Conservation (phyloP, 2,329 filamentous ascomycete species). For the Microdochium nivale region DNA sequence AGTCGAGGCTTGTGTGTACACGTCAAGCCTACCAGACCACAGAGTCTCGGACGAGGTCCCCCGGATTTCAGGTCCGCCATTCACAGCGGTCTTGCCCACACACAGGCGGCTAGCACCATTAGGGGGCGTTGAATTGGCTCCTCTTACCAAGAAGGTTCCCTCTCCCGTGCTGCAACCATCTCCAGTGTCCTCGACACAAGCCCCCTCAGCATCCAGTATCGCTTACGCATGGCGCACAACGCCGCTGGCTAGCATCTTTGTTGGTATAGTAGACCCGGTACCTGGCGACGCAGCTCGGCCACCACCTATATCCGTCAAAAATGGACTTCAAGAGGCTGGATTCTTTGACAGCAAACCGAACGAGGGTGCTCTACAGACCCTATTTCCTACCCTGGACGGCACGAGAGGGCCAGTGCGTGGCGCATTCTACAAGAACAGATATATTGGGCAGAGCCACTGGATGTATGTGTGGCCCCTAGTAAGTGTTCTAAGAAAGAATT, state of each 20-base stretch:
- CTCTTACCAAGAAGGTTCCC: background rate
- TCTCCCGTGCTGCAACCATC: background rate
- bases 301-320: background rate
- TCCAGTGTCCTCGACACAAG: background rate
- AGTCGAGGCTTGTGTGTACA: background rate
- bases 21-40: background rate
- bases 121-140: background rate
- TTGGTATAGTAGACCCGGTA: conserved; percentile 5
- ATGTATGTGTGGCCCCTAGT: background rate
- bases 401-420: background rate
- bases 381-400: background rate
- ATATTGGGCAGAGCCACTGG: background rate
- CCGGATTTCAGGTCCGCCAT: background rate
- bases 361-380: background rate
- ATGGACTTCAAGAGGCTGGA: background rate
- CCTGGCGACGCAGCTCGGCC: background rate
- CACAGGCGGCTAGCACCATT: background rate
- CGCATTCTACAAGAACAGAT: background rate
- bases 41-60: background rate
- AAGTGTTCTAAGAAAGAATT: background rate
- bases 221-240: background rate
- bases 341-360: background rate
- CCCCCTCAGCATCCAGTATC: background rate
- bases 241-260: background rate
- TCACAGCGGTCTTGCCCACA: background rate